These are phyloP conservation scores for Trypanosomatidae sp. DNA, from an alignment of 208 protist species.

Conservation along the genomic window DNA sequence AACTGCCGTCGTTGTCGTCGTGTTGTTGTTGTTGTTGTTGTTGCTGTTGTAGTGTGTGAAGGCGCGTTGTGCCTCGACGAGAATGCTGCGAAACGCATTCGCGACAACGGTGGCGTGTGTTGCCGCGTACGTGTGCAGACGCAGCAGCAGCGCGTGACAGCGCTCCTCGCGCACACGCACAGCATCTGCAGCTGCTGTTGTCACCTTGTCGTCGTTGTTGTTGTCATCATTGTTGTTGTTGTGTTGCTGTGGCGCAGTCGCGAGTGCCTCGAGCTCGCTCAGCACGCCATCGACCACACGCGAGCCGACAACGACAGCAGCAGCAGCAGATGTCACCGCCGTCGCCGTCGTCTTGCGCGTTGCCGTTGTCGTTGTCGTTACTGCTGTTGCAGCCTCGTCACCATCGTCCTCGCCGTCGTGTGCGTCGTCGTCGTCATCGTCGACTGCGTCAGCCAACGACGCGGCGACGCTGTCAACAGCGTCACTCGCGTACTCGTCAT, in stretches of 20 bases:
- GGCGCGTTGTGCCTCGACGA: conserved; percentile 54
- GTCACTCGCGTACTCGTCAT: conserved; percentile 11
- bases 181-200: conserved; percentile 9
- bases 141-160: conserved; percentile 14
- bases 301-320: conserved; percentile 16
- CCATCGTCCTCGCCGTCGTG: neutral
- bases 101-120: conserved; percentile 35
- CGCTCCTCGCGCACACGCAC: conserved; percentile 4
- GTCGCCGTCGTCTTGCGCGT: neutral
- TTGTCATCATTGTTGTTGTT: conserved; percentile 1
- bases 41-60: conserved; percentile 30
- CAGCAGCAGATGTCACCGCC: neutral
- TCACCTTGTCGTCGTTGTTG: conserved; percentile 3
- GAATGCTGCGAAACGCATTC: conserved; percentile 52
- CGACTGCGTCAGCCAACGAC: neutral
- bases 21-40: too few species aligned
- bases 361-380: neutral
- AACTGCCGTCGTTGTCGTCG: too few species aligned
- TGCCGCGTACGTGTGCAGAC: conserved; percentile 36
- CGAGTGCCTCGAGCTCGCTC: conserved; percentile 21
- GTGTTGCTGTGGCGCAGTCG: neutral
- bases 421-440: conserved; percentile 1
- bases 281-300: conserved; percentile 19
- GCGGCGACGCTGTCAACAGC: conserved; percentile 4
- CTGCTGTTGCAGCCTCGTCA: neutral